Percentiles rank a stretch among this genome's conserved stretches.
Conservation (phyloP, 2,329 filamentous ascomycete genomes). For the Claviceps arundinis region DNA sequence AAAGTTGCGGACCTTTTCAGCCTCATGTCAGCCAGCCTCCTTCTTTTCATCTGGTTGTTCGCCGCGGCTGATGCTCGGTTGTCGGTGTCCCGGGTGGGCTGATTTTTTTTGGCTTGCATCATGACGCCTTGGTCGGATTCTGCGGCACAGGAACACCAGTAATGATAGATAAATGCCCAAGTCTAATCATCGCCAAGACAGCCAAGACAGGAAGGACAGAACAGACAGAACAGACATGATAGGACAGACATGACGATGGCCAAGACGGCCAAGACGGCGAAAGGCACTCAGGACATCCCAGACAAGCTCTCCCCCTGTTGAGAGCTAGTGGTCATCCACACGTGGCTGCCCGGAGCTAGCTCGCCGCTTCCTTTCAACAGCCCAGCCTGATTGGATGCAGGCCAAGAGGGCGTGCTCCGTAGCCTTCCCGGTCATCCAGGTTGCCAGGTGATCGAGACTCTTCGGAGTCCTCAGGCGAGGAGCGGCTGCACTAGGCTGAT, state of each 20-base stretch:
- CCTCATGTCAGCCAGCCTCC: not conserved
- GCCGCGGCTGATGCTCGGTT: not conserved
- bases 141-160: not conserved
- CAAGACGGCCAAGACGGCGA: too few relatives aligned
- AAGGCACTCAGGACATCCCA: too few relatives aligned
- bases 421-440: not conserved
- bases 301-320: not conserved
- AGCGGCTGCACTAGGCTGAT: not conserved
- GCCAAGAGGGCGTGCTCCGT: not conserved
- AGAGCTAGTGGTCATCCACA: constrained; percentile 5
- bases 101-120: not conserved
- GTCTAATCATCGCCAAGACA: not conserved
- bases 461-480: not conserved
- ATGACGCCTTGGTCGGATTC: not conserved
- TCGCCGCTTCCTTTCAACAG: not conserved
- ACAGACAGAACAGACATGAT: too few relatives aligned
- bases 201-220: not conserved
- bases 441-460: not conserved
- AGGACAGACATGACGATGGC: too few relatives aligned
- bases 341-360: constrained; percentile 11
- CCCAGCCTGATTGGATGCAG: not conserved
- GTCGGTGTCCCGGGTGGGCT: not conserved
- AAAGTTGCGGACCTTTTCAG: not conserved
- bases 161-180: not conserved
- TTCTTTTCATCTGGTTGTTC: not conserved